Evolutionary conservation across 257 asterid genomes (phyloP), one percentile per base, ranked within the genome.

Genomic region (Pogostemon cablin): DNA sequence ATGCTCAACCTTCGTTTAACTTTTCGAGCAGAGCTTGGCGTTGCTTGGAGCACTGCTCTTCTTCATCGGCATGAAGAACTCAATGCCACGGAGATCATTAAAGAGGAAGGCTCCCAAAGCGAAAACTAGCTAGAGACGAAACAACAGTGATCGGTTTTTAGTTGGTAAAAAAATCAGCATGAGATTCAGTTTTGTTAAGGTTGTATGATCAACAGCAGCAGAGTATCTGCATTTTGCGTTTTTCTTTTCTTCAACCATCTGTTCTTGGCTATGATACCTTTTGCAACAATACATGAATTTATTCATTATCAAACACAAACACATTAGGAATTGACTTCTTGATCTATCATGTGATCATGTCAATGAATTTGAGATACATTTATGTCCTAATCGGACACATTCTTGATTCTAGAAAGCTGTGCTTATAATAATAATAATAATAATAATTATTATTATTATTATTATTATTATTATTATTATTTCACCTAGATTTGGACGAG

Each of bases 41-140:
- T 61, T 90, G 78, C 77, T 87, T 0, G 97, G 98, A 20, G 98
- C 96, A 40, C 75, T 90, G 72, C 86, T 90, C 71, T 93, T 88
- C 81, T 93, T 82, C 84, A 82, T 93, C 7, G 97, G 97, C 75
- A 87, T 93, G 98, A 90, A 86, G 83, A 88, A 89, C 83, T 87
- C 98, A 10, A 80, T 81, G 77, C 88, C 95, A 9, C 79, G 86
- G 72, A 88, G 98, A 81, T 69, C 92, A 6, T 58, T 74, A 6
- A 93, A 85, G 95, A 93, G 84, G 95, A 90, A 81, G 88, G 79
- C 83, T 42, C 74, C 78, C 9, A 93, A 93, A 79, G 59, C 95
- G 5, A 90, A 93, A 77, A 84, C 92, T 72, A 72, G 68, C 72
- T 93, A 78, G 82, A 76, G 63, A 77, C 62, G 63, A 47, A 3